These are phyloP conservation scores for Leptographium radiaticola DNA, from an alignment of 2,329 filamentous ascomycete species.

Conservation along the genomic window DNA sequence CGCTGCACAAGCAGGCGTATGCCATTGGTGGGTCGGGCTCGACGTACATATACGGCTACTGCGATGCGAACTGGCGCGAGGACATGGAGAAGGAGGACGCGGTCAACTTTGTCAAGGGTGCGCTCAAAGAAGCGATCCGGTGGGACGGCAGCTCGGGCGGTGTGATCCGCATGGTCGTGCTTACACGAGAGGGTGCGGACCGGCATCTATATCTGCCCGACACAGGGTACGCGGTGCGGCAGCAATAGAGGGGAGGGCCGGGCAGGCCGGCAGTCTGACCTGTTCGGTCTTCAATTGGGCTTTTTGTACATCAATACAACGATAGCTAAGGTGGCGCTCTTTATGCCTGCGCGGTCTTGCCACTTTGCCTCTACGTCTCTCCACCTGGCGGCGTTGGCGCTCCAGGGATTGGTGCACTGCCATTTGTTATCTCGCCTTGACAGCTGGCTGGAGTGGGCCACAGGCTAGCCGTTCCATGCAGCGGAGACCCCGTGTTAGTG, in stretches of 20 bases:
- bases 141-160: conserved; percentile 98
- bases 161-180: conserved; percentile 94
- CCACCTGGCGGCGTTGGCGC: too few relatives aligned
- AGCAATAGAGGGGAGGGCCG: conserved; percentile 35
- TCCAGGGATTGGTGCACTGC: too few relatives aligned
- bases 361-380: too few relatives aligned
- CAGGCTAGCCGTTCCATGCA: not conserved
- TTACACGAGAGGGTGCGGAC: conserved; percentile 80
- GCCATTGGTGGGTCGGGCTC: conserved; percentile 93
- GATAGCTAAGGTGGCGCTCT: not conserved
- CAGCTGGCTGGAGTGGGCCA: not conserved
- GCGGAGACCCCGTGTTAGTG: conserved; percentile 3
- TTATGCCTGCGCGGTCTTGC: not conserved
- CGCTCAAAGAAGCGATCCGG: conserved; percentile 89
- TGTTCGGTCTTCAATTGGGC: too few relatives aligned
- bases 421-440: too few relatives aligned
- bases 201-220: conserved; percentile 94
- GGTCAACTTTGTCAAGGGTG: conserved; percentile 82
- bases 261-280: not conserved
- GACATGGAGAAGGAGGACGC: conserved; percentile 88
- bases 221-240: conserved; percentile 64
- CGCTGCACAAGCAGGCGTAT: conserved; percentile 93
- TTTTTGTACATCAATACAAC: too few relatives aligned
- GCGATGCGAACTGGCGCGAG: conserved; percentile 90
- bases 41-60: conserved; percentile 99